Evolutionary conservation across 257 asterid species (phyloP).

Genomic region (Mitragyna speciosa): DNA sequence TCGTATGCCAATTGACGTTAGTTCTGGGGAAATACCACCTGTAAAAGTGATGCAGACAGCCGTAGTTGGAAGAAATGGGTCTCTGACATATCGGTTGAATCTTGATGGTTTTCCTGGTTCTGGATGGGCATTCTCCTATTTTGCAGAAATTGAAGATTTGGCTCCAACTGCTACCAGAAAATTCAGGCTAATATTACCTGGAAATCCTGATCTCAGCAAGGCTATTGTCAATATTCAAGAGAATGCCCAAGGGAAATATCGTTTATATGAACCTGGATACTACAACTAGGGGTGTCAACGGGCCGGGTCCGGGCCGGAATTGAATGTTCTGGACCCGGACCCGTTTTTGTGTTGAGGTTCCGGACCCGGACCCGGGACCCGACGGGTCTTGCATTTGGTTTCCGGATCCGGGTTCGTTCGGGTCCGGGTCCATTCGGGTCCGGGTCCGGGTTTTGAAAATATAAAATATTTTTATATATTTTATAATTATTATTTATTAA

Average conservation of each 20-base stretch:
- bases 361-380: too few species aligned
- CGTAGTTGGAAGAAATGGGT: constrained; percentile 94
- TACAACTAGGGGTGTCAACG: too few species aligned
- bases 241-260: constrained; percentile 85
- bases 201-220: constrained; percentile 73
- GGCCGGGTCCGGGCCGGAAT: too few species aligned
- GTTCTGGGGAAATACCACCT: constrained; percentile 69
- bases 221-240: constrained; percentile 82
- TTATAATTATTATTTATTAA: too few species aligned
- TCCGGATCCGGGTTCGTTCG: too few species aligned
- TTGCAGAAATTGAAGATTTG: constrained; percentile 87
- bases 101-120: constrained; percentile 88
- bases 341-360: too few species aligned
- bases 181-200: constrained; percentile 76
- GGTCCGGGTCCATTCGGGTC: too few species aligned
- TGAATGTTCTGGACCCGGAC: too few species aligned
- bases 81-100: constrained; percentile 83
- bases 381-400: too few species aligned
- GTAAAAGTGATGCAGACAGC: constrained; percentile 98
- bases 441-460: too few species aligned
- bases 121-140: constrained; percentile 96
- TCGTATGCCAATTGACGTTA: constrained; percentile 61
- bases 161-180: constrained; percentile 58
- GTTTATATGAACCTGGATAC: constrained; percentile 90
- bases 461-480: too few species aligned